Percentiles rank a stretch among this genome's conserved stretches.
phyloP scores from a whole-genome alignment of 108 stramenopile species.

The Ochromonas danica region DNA sequence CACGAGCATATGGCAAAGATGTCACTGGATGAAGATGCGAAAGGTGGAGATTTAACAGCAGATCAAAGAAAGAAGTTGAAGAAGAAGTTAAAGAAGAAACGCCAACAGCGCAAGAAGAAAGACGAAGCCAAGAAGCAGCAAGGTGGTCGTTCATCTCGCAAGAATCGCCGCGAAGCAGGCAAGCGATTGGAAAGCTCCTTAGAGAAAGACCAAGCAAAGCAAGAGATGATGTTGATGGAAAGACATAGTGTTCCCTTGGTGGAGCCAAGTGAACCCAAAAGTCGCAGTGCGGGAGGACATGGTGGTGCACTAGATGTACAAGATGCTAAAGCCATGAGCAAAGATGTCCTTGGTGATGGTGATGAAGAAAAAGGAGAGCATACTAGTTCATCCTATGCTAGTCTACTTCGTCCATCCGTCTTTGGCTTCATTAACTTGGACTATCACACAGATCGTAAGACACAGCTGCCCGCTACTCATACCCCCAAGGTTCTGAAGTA shows the following conservation, averaged over 20 bases:
- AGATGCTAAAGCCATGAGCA: neutral
- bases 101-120: constrained; percentile 40
- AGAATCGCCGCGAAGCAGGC: neutral
- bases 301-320: neutral
- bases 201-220: neutral
- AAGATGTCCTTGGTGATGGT: neutral
- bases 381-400: neutral
- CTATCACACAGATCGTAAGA: too few relatives aligned
- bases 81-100: constrained; percentile 56
- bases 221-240: constrained; percentile 22
- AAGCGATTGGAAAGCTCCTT: neutral
- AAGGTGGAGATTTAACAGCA: constrained; percentile 36
- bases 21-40: too few relatives aligned
- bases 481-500: neutral
- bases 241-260: neutral
- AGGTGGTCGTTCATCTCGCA: neutral
- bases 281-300: neutral
- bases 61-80: constrained; percentile 50
- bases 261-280: too few relatives aligned
- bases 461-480: too few relatives aligned
- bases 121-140: neutral
- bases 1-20: too few relatives aligned
- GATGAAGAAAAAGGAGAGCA: neutral
- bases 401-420: neutral
- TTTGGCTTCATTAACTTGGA: neutral